These are phyloP conservation scores for Dioscorea zingiberensis DNA, from an alignment of 106 monocot genomes.

Conservation along the genomic window DNA sequence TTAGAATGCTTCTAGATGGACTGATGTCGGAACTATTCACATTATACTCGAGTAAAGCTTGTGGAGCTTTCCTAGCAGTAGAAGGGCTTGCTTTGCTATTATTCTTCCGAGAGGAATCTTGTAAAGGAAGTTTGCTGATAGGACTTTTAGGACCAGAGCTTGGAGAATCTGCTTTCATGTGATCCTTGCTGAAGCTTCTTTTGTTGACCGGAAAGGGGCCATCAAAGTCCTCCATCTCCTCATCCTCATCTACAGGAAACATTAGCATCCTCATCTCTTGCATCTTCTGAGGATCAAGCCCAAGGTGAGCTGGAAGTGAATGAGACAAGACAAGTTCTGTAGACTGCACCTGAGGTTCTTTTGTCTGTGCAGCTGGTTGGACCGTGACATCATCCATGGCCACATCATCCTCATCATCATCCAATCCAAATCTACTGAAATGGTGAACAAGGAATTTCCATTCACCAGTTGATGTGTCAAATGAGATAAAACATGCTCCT, in stretches of 20 bases:
- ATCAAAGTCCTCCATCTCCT: conserved; percentile 41
- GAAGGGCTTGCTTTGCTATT: conserved; percentile 27
- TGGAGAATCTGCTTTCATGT: conserved; percentile 45
- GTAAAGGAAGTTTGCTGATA: conserved; percentile 29
- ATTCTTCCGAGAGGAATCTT: conserved; percentile 39
- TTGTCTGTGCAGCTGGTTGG: conserved; percentile 21
- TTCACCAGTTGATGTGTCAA: conserved; percentile 36
- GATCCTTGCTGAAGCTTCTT: conserved; percentile 23
- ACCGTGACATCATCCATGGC: conserved; percentile 44
- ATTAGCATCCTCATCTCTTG: conserved; percentile 88
- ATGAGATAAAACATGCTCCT: conserved; percentile 76
- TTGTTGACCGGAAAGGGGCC: conserved; percentile 31
- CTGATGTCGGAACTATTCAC: conserved; percentile 27
- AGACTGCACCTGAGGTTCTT: conserved; percentile 18
- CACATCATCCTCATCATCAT: conserved; percentile 72
- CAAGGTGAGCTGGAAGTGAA: conserved; percentile 96
- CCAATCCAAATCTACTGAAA: conserved; percentile 94
- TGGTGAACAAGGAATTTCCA: conserved; percentile 85
- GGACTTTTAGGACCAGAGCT: conserved; percentile 40
- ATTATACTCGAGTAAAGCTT: conserved; percentile 72
- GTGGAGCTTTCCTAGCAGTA: conserved; percentile 32
- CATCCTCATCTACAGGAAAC: conserved; percentile 69
- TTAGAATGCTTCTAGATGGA: conserved; percentile 50
- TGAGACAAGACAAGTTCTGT: conserved; percentile 47
- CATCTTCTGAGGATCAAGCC: conserved; percentile 89